Conservation (phyloP, 106 monocot genomes). For the Narthecium ossifragum region DNA sequence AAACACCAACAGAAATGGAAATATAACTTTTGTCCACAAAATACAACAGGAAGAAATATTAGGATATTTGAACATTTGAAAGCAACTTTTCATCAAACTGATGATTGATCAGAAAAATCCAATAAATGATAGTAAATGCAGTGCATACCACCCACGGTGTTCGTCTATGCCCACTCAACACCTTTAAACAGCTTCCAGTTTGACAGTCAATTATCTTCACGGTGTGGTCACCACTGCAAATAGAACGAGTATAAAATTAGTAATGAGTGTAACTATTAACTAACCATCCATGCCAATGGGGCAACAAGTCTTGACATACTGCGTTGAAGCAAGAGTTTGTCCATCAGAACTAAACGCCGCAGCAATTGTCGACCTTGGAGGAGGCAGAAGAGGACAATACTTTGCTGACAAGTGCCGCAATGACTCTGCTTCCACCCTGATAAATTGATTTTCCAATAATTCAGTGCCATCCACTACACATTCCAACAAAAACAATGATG, state of each 20-base stretch:
- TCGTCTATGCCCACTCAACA: constrained; percentile 91
- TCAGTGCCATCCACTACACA: too few species aligned
- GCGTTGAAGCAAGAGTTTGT: constrained; percentile 91
- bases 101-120: too few species aligned
- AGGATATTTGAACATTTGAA: too few species aligned
- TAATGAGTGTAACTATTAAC: background rate
- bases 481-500: background rate
- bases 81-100: too few species aligned
- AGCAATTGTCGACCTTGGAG: constrained; percentile 97
- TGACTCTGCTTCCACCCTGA: constrained; percentile 91
- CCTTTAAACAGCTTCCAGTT: constrained; percentile 84
- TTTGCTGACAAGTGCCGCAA: constrained; percentile 73
- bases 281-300: background rate
- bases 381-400: constrained; percentile 88
- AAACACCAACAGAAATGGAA: too few species aligned
- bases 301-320: constrained; percentile 46
- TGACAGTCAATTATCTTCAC: constrained; percentile 91
- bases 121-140: background rate
- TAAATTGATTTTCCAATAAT: background rate
- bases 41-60: too few species aligned
- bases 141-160: constrained; percentile 99
- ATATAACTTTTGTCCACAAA: too few species aligned
- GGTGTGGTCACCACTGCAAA: constrained; percentile 90
- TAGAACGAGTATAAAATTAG: constrained; percentile 3
- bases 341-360: constrained; percentile 97